These are phyloP conservation scores for Mariannaea elegans DNA, from an alignment of 2,329 filamentous ascomycete genomes.

Conservation along the genomic window DNA sequence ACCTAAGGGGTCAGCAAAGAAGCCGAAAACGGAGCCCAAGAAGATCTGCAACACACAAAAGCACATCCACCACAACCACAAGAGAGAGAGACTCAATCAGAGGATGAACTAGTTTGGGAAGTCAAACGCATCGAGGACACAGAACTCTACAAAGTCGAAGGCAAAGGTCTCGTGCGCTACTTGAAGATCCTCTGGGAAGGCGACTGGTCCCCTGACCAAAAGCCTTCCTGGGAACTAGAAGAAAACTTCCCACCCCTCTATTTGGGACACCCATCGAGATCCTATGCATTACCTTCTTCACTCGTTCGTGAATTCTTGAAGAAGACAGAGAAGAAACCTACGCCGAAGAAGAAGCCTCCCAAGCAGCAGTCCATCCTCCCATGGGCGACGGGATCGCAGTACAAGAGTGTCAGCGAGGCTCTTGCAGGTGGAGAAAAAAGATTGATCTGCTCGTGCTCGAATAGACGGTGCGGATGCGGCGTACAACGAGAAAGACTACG, in stretches of 20 bases:
- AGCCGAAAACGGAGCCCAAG: conserved; percentile 2
- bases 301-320: conserved; percentile 55
- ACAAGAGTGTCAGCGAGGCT: conserved; percentile 43
- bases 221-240: conserved; percentile 67
- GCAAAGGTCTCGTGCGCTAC: conserved; percentile 48
- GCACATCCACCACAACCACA: not conserved
- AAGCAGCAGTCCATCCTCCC: conserved; percentile 34
- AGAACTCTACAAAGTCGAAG: conserved; percentile 48
- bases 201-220: conserved; percentile 63
- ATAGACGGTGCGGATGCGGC: not conserved
- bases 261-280: no score
- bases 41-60: conserved; percentile 7
- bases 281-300: no score
- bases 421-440: conserved; percentile 36
- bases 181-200: conserved; percentile 67
- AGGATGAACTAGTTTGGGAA: conserved; percentile 48
- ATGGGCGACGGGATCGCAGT: conserved; percentile 36
- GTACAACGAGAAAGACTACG: conserved; percentile 6
- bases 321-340: conserved; percentile 30
- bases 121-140: conserved; percentile 57
- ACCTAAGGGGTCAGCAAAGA: no score
- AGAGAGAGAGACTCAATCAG: not conserved
- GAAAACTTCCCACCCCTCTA: conserved; percentile 59
- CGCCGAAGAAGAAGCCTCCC: conserved; percentile 26
- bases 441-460: not conserved